Percentiles rank a stretch among this genome's conserved stretches.
These are phyloP conservation scores for Austroboletus festivus DNA, from an alignment of 768 basidiomycete species.

Conservation along the genomic window DNA sequence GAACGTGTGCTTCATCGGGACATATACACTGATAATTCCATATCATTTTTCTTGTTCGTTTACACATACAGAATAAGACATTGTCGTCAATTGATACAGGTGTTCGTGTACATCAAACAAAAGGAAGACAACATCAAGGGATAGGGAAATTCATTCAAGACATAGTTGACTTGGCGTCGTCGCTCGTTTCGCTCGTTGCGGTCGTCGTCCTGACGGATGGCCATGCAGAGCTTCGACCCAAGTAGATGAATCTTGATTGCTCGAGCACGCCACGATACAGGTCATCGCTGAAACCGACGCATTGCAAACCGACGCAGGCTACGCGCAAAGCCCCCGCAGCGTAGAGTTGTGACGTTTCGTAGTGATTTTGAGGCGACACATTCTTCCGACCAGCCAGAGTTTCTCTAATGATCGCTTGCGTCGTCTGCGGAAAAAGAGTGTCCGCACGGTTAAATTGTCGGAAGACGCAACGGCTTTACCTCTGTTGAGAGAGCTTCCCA, in stretches of 20 bases:
- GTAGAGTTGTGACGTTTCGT: constrained; percentile 73
- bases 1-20: background rate
- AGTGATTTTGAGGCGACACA: constrained; percentile 72
- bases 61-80: background rate
- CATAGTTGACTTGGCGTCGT: constrained; percentile 5
- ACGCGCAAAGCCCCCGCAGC: constrained; percentile 68
- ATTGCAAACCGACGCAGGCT: constrained; percentile 71
- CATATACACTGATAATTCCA: no score
- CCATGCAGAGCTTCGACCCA: constrained; percentile 22
- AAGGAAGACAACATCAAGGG: background rate
- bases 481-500: constrained; percentile 66
- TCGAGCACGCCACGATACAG: constrained; percentile 66
- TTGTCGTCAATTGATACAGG: constrained; percentile 3
- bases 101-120: background rate
- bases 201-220: constrained; percentile 5
- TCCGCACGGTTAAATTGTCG: constrained; percentile 2
- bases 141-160: constrained; percentile 2
- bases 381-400: constrained; percentile 71
- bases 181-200: constrained; percentile 12
- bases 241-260: constrained; percentile 42
- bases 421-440: constrained; percentile 44
- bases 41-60: background rate
- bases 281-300: constrained; percentile 68
- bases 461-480: constrained; percentile 36
- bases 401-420: constrained; percentile 65